Evolutionary conservation across 306 rosid species (phyloP).

Genomic region (Calophaca sinica): DNA sequence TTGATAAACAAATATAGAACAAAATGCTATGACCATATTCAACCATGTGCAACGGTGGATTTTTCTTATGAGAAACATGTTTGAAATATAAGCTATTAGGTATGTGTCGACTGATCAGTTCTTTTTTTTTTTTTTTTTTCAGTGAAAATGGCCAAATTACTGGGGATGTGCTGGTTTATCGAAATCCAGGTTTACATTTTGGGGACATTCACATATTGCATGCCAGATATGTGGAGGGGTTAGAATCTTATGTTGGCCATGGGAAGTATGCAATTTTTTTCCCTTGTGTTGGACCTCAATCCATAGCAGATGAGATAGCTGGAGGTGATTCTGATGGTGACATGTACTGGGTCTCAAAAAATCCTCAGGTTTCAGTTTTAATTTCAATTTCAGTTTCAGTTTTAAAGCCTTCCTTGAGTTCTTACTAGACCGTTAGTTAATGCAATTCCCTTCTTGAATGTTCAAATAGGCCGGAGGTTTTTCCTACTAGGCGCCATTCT

Average conservation of each 20-base stretch:
- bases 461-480: too few relatives aligned
- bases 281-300: constrained; percentile 76
- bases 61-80: not conserved
- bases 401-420: constrained; percentile 15
- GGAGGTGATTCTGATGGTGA: too few relatives aligned
- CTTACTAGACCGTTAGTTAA: too few relatives aligned
- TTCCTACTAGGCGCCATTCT: too few relatives aligned
- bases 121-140: not conserved
- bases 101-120: constrained; percentile 6
- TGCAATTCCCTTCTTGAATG: too few relatives aligned
- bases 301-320: constrained; percentile 79
- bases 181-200: constrained; percentile 83
- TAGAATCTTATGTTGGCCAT: constrained; percentile 65
- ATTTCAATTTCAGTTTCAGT: constrained; percentile 44
- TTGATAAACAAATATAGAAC: constrained; percentile 13
- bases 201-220: constrained; percentile 76
- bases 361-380: too few relatives aligned
- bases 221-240: constrained; percentile 59
- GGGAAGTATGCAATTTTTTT: constrained; percentile 82
- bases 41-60: not conserved
- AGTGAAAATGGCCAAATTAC: constrained; percentile 73
- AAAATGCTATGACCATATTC: constrained; percentile 13
- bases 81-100: not conserved
- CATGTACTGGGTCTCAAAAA: too few relatives aligned
- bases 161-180: constrained; percentile 76